phyloP scores from a whole-genome alignment of 768 basidiomycete genomes.

The Tylopilus cervinicoccineus region DNA sequence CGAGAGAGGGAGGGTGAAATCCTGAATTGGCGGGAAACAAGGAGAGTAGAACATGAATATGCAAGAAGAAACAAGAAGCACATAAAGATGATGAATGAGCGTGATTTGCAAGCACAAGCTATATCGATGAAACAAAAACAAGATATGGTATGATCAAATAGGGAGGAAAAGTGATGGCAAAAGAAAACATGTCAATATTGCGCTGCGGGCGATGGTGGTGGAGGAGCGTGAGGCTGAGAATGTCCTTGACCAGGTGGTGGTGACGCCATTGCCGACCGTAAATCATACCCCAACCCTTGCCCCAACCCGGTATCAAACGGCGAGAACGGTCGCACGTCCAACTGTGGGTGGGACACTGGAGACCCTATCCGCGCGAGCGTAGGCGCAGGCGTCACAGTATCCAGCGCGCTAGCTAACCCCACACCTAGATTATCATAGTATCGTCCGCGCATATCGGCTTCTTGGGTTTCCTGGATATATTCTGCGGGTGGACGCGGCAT shows the following conservation, averaged over 20 bases:
- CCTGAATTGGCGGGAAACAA: not conserved
- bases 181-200: slow-evolving; percentile 9
- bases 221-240: not conserved
- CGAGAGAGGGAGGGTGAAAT: not conserved
- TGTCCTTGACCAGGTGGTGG: slow-evolving; percentile 6
- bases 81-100: not conserved
- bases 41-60: not conserved
- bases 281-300: slow-evolving; percentile 20
- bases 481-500: slow-evolving; percentile 73
- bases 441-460: slow-evolving; percentile 62
- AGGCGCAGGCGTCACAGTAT: slow-evolving; percentile 23
- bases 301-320: slow-evolving; percentile 39
- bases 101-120: not conserved
- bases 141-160: slow-evolving; percentile 21
- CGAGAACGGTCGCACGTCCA: slow-evolving; percentile 45
- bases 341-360: slow-evolving; percentile 5
- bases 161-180: not conserved
- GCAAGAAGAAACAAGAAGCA: not conserved
- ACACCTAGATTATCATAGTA: slow-evolving; percentile 25
- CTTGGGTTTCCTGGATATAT: slow-evolving; percentile 79
- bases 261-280: not conserved
- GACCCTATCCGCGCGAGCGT: slow-evolving; percentile 11
- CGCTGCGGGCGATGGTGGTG: slow-evolving; percentile 9
- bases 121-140: slow-evolving; percentile 5
- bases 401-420: slow-evolving; percentile 30